Percentiles rank a stretch among this genome's conserved stretches.
phyloP scores from a whole-genome alignment of 2,329 filamentous ascomycete species.

The Fusarium falciforme region DNA sequence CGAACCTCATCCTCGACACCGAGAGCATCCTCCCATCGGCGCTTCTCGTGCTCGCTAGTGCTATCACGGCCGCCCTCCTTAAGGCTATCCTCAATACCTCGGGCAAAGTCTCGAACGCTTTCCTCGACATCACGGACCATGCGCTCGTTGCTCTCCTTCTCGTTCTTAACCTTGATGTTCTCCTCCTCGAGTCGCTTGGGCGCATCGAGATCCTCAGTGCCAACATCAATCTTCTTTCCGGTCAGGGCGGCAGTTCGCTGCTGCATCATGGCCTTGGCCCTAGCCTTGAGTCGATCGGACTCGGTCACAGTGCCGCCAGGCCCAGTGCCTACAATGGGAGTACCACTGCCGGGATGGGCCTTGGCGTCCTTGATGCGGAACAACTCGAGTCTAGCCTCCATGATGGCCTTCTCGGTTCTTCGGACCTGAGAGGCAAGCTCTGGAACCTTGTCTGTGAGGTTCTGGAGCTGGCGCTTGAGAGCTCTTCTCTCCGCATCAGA shows the following conservation, averaged over 20 bases:
- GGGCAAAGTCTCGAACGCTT: constrained; percentile 89
- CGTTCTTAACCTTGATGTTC: constrained; percentile 80
- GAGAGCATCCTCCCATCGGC: constrained; percentile 94
- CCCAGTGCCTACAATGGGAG: constrained; percentile 89
- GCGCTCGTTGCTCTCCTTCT: constrained; percentile 92
- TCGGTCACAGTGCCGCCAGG: constrained; percentile 92
- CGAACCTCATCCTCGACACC: constrained; percentile 97
- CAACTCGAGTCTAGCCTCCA: constrained; percentile 89
- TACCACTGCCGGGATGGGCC: constrained; percentile 83
- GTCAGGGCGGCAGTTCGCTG: constrained; percentile 93
- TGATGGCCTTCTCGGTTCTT: constrained; percentile 90
- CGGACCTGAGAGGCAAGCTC: constrained; percentile 93
- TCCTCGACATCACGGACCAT: constrained; percentile 99
- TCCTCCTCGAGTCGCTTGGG: constrained; percentile 91
- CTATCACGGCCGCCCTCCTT: constrained; percentile 83
- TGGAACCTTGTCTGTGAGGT: constrained; percentile 88
- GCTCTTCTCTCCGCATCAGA: constrained; percentile 89
- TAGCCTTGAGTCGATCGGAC: constrained; percentile 91
- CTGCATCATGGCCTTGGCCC: constrained; percentile 98
- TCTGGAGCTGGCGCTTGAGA: constrained; percentile 89
- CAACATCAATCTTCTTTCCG: constrained; percentile 79
- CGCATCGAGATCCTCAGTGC: constrained; percentile 79
- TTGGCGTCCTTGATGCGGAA: constrained; percentile 96
- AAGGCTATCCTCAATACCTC: constrained; percentile 85
- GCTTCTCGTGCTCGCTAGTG: constrained; percentile 86